Evolutionary conservation across 257 asterid genomes (phyloP), one percentile per base, ranked within the genome.

Genomic region (Scutellaria baicalensis): DNA sequence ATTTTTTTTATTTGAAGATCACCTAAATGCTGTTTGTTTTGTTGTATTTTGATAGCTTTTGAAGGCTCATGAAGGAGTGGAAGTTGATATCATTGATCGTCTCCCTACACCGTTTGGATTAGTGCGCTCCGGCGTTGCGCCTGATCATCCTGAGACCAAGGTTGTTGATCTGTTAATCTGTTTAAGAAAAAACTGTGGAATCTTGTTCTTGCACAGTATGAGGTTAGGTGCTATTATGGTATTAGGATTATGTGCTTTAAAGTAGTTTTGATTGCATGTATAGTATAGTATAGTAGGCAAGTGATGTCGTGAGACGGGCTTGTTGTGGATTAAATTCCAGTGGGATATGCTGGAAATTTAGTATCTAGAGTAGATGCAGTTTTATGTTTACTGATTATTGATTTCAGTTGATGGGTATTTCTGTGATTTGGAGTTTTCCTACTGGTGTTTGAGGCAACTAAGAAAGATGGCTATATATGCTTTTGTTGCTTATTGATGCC

Each of bases 141-240:
- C 99, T 70, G 99, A 94, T 77, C 99, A 94, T 80, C 96, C 92
- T 5, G 99, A 94, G 73, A 94, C 99, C 5, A 94, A 91, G 99
- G 99, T 88, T 36, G 3, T 23, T 48, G 5, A 6, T 70, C 45
- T 49, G 0, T 16, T 33, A 43, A 40, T 1, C 6, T 39, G 44
- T 39, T 9, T 6, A 6, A 40, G 12, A 1, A 7, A 8, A 12
- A 35, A 9, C 2, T 23, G 10, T 39, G 10, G 13, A 58, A 21
- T 16, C 36, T 35, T 45, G 20, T 36, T 57, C 3, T 45, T 50
- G 68, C 16, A 2, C 33, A 16, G 39, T 47, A 20, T 56, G 60
- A 27, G 73, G n/a, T 58, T n/a, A 42, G 20, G 63, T n/a, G n/a
- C 76, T 38, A 11, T 23, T 52, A 4, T 9, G 27, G 68, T 52